A percentile compares a stretch with the other conserved stretches of the same genome.
These are phyloP conservation scores for Buddleja alternifolia DNA, from an alignment of 257 asterid species.

Conservation along the genomic window DNA sequence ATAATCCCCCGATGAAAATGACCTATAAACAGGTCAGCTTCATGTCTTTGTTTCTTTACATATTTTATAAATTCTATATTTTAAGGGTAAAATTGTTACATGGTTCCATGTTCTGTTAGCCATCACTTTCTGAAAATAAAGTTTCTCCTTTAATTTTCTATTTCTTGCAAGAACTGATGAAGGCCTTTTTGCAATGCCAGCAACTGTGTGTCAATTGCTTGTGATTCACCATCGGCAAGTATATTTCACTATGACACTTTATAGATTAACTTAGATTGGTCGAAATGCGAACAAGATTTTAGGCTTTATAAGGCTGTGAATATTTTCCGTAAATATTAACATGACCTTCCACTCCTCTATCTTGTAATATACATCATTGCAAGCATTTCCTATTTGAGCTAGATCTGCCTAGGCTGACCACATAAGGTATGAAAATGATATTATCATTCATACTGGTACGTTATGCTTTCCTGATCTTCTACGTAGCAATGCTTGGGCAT, in stretches of 20 bases:
- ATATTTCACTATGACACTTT: too few species aligned
- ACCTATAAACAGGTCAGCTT: slow-evolving; percentile 73
- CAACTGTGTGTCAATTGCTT: neutral
- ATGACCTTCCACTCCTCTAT: neutral
- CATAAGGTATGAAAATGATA: too few species aligned
- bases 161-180: neutral
- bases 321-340: too few species aligned
- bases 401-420: neutral
- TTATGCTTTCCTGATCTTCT: neutral
- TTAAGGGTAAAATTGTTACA: neutral
- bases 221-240: too few species aligned
- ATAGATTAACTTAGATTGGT: too few species aligned
- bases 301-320: too few species aligned
- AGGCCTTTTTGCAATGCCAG: neutral
- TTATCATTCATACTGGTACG: too few species aligned
- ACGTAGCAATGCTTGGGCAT: neutral
- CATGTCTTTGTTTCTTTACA: slow-evolving; percentile 1
- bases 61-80: slow-evolving; percentile 6
- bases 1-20: slow-evolving; percentile 78
- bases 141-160: neutral
- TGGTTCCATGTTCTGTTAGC: slow-evolving; percentile 6
- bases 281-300: too few species aligned
- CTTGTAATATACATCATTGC: neutral
- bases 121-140: neutral
- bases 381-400: slow-evolving; percentile 5